Percentiles rank a stretch among this genome's conserved stretches.
Evolutionary conservation across 345 rosid genomes (phyloP).

Genomic region (Melaleuca quinquenervia): DNA sequence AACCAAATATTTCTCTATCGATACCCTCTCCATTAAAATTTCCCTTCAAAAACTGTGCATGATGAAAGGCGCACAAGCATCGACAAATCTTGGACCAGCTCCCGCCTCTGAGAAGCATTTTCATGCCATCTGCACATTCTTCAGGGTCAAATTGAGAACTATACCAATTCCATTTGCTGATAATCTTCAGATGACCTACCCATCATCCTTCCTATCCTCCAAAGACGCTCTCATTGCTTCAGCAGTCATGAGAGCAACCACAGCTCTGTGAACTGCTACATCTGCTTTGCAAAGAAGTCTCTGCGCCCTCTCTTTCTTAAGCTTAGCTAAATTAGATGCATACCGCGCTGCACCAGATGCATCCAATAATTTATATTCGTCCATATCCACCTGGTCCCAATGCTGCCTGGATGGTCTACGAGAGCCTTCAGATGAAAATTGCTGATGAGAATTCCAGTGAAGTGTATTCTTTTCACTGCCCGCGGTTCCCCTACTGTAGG

Average conservation of each 20-base stretch:
- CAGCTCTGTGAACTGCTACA: conserved; percentile 85
- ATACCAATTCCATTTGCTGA: conserved; percentile 1
- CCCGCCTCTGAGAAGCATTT: background rate
- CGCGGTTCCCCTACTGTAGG: conserved; percentile 21
- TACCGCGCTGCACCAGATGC: conserved; percentile 75
- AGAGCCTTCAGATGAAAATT: conserved; percentile 12
- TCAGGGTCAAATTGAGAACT: background rate
- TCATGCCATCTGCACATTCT: background rate
- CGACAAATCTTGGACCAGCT: background rate
- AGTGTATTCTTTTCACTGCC: conserved; percentile 36
- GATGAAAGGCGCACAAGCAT: background rate
- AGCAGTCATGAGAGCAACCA: conserved; percentile 75
- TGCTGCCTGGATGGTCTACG: conserved; percentile 26
- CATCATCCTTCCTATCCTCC: conserved; percentile 30
- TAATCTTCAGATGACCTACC: conserved; percentile 5
- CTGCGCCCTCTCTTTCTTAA: conserved; percentile 77
- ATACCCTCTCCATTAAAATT: background rate
- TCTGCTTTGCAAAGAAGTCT: conserved; percentile 72
- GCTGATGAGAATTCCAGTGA: conserved; percentile 9
- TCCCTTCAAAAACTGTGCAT: background rate
- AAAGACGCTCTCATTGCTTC: conserved; percentile 68
- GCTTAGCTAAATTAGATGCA: conserved; percentile 52
- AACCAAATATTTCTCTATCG: background rate
- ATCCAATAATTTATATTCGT: conserved; percentile 57
- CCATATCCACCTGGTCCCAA: conserved; percentile 41